Evolutionary conservation across 83 land plant species (phyloP), one percentile per base, ranked within the genome.

Genomic region (Picea engelmannii): DNA sequence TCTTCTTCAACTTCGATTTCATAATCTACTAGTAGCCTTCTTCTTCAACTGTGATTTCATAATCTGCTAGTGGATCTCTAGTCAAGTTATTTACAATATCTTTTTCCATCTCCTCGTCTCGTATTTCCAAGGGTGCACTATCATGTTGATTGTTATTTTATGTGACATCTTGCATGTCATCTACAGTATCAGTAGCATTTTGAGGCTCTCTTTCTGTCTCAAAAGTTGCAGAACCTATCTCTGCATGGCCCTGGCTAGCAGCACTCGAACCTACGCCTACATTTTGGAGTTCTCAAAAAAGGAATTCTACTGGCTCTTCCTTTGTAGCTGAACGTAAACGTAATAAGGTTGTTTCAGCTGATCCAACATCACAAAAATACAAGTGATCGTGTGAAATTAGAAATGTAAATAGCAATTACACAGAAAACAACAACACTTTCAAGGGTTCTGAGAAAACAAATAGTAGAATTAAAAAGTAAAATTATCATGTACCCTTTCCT

Each of bases 1-100:
- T 31, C 35, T 31, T 31, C 35, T 31, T 31, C 35, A 31, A 31
- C 35, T 31, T 31, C 35, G 35, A 31, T 31, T 31, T 31, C 35
- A 1, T 31, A 31, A 31, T 31, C 35, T 31, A 2, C 2, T 31
- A 31, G 35, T 31, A 31, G n/a, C 98, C 98, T 92, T 97, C 99
- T 80, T 85, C 83, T 64, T 90, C 83, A 44, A 97, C 92, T 27
- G 95, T 96, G 78, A 97, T 87, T 74, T 95, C 96, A 80, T 95
- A 95, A 79, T 94, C 98, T 15, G 93, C 87, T 16, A 88, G 82
- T 4, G 94, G 89, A 81, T 95, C 98, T 44, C 88, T 95, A 5
- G 35, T 31, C 35, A 31, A 31, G 35, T 31, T 31, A 31, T 31
- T 31, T 31, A 31, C 35, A 31, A 31, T 31, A 31, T 31, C 35